Conservation (phyloP, 352 stramenopile species). For the Pythium oligandrum region DNA sequence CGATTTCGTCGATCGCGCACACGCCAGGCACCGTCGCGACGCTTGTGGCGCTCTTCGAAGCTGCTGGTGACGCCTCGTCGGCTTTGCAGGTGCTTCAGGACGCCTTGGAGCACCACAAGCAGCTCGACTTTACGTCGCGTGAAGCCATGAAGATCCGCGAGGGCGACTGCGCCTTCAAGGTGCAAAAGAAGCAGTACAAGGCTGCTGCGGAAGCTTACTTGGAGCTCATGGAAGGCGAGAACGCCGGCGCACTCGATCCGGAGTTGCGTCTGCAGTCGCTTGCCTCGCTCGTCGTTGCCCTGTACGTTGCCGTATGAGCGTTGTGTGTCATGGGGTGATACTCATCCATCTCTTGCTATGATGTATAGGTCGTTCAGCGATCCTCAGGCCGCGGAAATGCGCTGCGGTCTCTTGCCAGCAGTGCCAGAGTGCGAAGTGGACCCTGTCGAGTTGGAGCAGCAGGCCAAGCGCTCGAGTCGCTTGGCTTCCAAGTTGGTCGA, state of each 20-base stretch:
- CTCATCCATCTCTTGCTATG: slow-evolving; percentile 3
- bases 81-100: slow-evolving; percentile 47
- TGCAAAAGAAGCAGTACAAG: slow-evolving; percentile 73
- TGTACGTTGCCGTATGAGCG: slow-evolving; percentile 36
- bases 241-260: slow-evolving; percentile 48
- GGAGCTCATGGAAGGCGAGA: slow-evolving; percentile 64
- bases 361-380: slow-evolving; percentile 67
- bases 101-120: slow-evolving; percentile 48
- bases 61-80: slow-evolving; percentile 40
- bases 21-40: slow-evolving; percentile 76
- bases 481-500: slow-evolving; percentile 57
- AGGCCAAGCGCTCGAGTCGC: slow-evolving; percentile 51
- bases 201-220: slow-evolving; percentile 58
- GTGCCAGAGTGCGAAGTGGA: slow-evolving; percentile 51
- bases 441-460: slow-evolving; percentile 60
- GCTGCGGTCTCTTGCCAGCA: slow-evolving; percentile 57
- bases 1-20: slow-evolving; percentile 57
- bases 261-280: slow-evolving; percentile 72
- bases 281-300: slow-evolving; percentile 64
- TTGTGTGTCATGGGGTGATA: slow-evolving; percentile 4
- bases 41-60: slow-evolving; percentile 69
- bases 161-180: slow-evolving; percentile 74
- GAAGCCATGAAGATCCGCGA: slow-evolving; percentile 71
- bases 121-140: slow-evolving; percentile 46
- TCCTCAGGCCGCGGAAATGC: slow-evolving; percentile 48